Percentiles rank a stretch among this genome's conserved stretches.
Evolutionary conservation across 106 monocot genomes (phyloP).

Genomic region (Apostasia ramifera): DNA sequence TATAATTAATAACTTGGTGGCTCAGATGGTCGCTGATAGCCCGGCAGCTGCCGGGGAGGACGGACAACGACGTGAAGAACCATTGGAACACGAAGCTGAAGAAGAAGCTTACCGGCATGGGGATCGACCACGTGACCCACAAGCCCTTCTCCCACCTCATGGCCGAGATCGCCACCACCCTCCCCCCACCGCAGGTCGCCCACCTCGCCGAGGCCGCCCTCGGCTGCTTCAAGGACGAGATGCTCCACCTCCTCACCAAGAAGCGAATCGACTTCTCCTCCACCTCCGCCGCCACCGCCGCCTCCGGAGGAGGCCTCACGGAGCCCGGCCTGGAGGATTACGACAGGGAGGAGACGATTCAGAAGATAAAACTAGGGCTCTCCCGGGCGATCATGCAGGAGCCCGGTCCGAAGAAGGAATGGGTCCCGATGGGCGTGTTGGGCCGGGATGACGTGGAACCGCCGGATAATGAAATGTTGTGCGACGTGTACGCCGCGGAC

Average conservation of each 20-base stretch:
- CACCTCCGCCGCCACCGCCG: not conserved
- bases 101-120: constrained; percentile 94
- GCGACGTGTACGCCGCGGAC: constrained; percentile 5
- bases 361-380: constrained; percentile 40
- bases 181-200: constrained; percentile 79
- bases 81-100: constrained; percentile 99
- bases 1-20: too few species aligned
- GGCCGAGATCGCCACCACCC: constrained; percentile 92
- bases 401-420: constrained; percentile 6
- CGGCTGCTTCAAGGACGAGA: constrained; percentile 99
- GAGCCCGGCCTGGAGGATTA: too few species aligned
- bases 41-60: constrained; percentile 76
- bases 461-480: constrained; percentile 5
- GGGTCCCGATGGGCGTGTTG: constrained; percentile 9
- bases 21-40: constrained; percentile 95
- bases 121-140: constrained; percentile 96
- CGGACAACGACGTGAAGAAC: constrained; percentile 98
- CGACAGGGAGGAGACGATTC: constrained; percentile 24
- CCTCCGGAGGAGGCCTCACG: not conserved
- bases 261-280: constrained; percentile 39
- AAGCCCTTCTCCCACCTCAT: constrained; percentile 97
- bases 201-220: constrained; percentile 94
- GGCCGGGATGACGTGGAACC: constrained; percentile 3
- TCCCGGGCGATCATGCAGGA: constrained; percentile 48
- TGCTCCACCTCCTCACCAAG: constrained; percentile 92